phyloP scores from a whole-genome alignment of 441 rosid species.

The Gossypium schwendimanii region DNA sequence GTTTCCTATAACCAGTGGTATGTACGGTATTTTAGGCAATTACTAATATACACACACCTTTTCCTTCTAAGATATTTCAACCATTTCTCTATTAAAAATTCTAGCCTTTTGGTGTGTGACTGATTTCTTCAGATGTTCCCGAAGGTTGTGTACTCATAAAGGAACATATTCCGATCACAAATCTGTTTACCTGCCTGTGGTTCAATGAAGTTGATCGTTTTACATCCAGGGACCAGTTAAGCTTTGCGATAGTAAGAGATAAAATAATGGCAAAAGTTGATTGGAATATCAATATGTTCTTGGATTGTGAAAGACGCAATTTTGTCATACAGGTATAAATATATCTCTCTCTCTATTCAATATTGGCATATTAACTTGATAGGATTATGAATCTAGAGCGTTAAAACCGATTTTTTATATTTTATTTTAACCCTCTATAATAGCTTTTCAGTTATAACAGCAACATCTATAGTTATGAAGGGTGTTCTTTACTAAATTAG shows the following conservation, averaged over 20 bases:
- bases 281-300: conserved; percentile 71
- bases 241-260: conserved; percentile 77
- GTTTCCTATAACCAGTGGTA: conserved; percentile 85
- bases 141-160: conserved; percentile 80
- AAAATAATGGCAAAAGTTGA: conserved; percentile 56
- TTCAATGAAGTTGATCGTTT: conserved; percentile 91
- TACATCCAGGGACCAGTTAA: conserved; percentile 81
- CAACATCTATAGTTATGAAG: too few relatives aligned
- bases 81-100: background rate
- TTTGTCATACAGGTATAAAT: conserved; percentile 75
- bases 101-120: conserved; percentile 7
- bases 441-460: too few relatives aligned
- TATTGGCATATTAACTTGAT: background rate
- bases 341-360: background rate
- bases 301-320: conserved; percentile 90
- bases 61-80: background rate
- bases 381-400: background rate
- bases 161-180: conserved; percentile 69
- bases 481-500: too few relatives aligned
- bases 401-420: background rate
- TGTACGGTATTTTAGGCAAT: conserved; percentile 8
- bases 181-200: conserved; percentile 77
- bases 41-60: background rate
- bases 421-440: too few relatives aligned
- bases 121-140: conserved; percentile 64